A percentile compares a stretch with the other conserved stretches of the same genome.
phyloP scores from a whole-genome alignment of 495 filamentous ascomycete genomes.

The Letharia lupina region DNA sequence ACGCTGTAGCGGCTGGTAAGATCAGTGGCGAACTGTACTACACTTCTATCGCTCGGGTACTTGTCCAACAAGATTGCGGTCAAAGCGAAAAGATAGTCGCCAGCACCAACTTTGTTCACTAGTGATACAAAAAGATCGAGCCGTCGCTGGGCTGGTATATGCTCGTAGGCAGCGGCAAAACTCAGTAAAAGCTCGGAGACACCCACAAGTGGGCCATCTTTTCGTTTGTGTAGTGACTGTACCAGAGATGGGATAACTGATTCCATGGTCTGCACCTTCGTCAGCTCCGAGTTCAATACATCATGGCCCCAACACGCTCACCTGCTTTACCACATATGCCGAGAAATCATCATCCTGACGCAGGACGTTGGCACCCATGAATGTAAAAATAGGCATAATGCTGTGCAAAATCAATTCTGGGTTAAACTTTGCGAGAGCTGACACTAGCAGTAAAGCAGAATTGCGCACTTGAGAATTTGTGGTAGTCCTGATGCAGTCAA shows the following conservation, averaged over 20 bases:
- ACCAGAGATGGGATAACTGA: constrained; percentile 88
- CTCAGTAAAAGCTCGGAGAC: constrained; percentile 80
- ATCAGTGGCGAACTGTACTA: constrained; percentile 40
- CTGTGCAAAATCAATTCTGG: constrained; percentile 88
- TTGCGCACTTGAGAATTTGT: constrained; percentile 87
- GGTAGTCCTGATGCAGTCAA: constrained; percentile 84
- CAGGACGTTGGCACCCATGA: constrained; percentile 84
- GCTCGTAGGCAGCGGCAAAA: constrained; percentile 89
- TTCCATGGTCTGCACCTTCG: constrained; percentile 58
- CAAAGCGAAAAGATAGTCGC: constrained; percentile 71
- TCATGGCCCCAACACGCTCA: background rate
- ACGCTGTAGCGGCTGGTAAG: constrained; percentile 44
- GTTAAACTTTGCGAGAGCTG: constrained; percentile 68
- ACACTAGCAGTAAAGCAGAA: constrained; percentile 78
- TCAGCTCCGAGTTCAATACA: background rate
- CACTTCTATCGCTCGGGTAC: constrained; percentile 44
- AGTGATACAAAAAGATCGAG: constrained; percentile 72
- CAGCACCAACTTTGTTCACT: constrained; percentile 66
- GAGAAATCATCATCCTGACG: constrained; percentile 92
- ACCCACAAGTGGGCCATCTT: constrained; percentile 65
- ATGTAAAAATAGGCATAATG: constrained; percentile 98
- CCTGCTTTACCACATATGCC: constrained; percentile 76
- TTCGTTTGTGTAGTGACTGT: constrained; percentile 68
- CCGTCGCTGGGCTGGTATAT: constrained; percentile 79
- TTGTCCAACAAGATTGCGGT: constrained; percentile 63